Evolutionary conservation across 768 basidiomycete genomes (phyloP).

Genomic region (Collybiopsis confluens): DNA sequence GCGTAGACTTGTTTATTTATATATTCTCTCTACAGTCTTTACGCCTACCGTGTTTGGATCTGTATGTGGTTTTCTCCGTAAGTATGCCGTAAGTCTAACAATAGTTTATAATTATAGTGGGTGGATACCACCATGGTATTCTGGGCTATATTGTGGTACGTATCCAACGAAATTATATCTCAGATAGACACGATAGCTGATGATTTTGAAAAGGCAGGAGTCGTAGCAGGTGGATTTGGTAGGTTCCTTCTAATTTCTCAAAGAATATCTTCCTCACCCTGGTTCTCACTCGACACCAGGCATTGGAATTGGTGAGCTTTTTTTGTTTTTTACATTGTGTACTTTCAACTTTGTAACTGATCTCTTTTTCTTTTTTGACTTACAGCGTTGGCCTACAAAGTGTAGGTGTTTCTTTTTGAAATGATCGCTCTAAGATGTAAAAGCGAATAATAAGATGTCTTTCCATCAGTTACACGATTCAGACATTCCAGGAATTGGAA

Average conservation of each 20-base stretch:
- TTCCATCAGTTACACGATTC: conserved; percentile 25
- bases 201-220: conserved; percentile 20
- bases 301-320: conserved; percentile 28
- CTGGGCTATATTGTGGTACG: conserved; percentile 33
- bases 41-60: conserved; percentile 42
- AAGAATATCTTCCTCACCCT: no score
- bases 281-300: conserved; percentile 15
- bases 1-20: not conserved
- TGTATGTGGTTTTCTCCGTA: conserved; percentile 28
- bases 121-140: conserved; percentile 33
- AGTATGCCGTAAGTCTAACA: not conserved
- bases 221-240: conserved; percentile 37
- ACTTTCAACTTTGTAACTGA: not conserved
- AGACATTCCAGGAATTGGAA: conserved; percentile 25
- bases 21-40: conserved; percentile 26
- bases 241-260: conserved; percentile 13
- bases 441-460: not conserved
- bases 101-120: conserved; percentile 20
- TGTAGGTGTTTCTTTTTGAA: conserved; percentile 22
- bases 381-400: conserved; percentile 32
- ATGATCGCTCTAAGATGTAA: not conserved
- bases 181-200: not conserved
- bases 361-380: not conserved
- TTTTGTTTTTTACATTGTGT: not conserved
- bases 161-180: conserved; percentile 6